Evolutionary conservation across 2,329 filamentous ascomycete species (phyloP).

Genomic region (Claviceps citrina): DNA sequence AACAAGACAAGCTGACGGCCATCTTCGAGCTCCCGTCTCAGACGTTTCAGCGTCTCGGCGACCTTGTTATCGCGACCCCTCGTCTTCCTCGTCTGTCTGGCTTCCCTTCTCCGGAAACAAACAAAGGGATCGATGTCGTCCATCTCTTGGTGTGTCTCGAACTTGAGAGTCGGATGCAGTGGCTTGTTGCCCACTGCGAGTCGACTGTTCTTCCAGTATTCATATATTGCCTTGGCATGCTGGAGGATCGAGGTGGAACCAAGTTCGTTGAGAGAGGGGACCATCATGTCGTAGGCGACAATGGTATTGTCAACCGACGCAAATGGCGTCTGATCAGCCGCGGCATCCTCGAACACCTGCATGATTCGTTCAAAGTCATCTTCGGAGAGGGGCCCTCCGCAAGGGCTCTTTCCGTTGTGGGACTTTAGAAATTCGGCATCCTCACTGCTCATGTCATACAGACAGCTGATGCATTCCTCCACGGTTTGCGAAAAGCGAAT

Average conservation of each 20-base stretch:
- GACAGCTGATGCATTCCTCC: constrained; percentile 78
- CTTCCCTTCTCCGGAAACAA: constrained; percentile 89
- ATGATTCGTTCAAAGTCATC: constrained; percentile 89
- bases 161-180: constrained; percentile 70
- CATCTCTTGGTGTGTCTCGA: constrained; percentile 84
- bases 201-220: constrained; percentile 70
- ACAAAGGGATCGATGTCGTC: constrained; percentile 96
- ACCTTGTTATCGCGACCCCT: constrained; percentile 85
- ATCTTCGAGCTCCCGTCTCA: constrained; percentile 82
- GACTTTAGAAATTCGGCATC: constrained; percentile 73
- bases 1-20: constrained; percentile 65
- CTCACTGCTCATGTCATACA: constrained; percentile 88
- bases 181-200: constrained; percentile 51
- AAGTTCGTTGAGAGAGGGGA: constrained; percentile 45
- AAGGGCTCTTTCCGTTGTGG: constrained; percentile 63
- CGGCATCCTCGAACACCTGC: constrained; percentile 85
- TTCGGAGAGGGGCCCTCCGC: constrained; percentile 56
- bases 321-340: constrained; percentile 69
- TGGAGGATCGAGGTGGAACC: constrained; percentile 33
- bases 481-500: constrained; percentile 97
- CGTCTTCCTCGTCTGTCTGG: constrained; percentile 87
- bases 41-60: constrained; percentile 81
- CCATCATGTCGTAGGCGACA: constrained; percentile 61
- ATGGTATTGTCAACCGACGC: constrained; percentile 80
- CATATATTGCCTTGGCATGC: constrained; percentile 66